Evolutionary conservation across 2,329 filamentous ascomycete species (phyloP).

Genomic region (Teratosphaeria zuluensis): DNA sequence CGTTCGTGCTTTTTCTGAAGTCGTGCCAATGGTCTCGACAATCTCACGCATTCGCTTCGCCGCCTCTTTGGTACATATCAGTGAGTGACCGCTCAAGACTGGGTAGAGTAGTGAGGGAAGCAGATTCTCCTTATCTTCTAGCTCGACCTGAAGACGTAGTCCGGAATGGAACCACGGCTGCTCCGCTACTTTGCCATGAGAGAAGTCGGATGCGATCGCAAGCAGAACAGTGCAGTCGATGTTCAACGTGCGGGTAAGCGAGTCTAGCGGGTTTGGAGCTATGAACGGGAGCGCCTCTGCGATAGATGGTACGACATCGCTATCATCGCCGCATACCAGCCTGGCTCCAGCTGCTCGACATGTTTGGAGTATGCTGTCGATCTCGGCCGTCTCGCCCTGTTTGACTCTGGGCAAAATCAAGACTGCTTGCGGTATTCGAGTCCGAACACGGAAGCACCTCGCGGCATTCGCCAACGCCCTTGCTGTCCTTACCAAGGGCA

Average conservation of each 20-base stretch:
- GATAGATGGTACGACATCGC: constrained; percentile 12
- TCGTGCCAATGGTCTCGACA: constrained; percentile 53
- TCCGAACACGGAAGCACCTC: constrained; percentile 46
- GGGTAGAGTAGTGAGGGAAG: constrained; percentile 54
- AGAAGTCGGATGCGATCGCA: constrained; percentile 64
- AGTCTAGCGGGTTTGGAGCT: constrained; percentile 28
- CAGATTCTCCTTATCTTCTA: constrained; percentile 53
- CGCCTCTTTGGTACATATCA: constrained; percentile 60
- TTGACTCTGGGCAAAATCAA: constrained; percentile 53
- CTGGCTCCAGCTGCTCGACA: constrained; percentile 43
- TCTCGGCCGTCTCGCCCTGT: constrained; percentile 40
- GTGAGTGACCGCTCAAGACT: constrained; percentile 43
- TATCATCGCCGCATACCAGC: constrained; percentile 23
- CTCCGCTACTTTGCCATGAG: constrained; percentile 43
- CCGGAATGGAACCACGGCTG: constrained; percentile 48
- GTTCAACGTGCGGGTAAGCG: constrained; percentile 40
- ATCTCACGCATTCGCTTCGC: constrained; percentile 58
- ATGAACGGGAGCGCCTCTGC: constrained; percentile 22
- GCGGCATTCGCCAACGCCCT: constrained; percentile 50
- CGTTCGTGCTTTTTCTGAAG: constrained; percentile 50
- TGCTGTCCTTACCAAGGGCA: constrained; percentile 52
- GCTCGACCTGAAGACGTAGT: constrained; percentile 54
- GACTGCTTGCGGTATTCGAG: constrained; percentile 49
- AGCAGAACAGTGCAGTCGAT: constrained; percentile 63
- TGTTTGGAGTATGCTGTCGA: constrained; percentile 47